Conservation (phyloP, 75 land plant genomes). For the Chamaecyparis obtusa region DNA sequence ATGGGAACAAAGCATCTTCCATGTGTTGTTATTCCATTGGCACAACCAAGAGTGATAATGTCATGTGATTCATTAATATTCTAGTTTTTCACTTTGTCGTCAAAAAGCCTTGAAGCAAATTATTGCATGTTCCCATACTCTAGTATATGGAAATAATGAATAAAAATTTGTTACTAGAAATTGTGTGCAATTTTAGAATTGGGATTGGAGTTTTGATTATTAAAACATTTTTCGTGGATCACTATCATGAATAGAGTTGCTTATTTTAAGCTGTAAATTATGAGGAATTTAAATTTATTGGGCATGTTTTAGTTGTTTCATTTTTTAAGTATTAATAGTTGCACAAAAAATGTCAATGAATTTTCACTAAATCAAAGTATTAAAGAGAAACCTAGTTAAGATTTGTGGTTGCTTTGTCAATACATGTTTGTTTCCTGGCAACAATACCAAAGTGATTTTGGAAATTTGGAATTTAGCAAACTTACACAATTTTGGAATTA, state of each 20-base stretch:
- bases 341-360: background rate
- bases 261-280: background rate
- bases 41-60: slow-evolving; percentile 21
- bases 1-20: slow-evolving; percentile 32
- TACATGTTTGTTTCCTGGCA: background rate
- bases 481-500: slow-evolving; percentile 33
- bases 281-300: background rate
- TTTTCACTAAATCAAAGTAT: background rate
- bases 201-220: background rate
- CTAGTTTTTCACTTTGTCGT: slow-evolving; percentile 62
- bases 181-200: background rate
- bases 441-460: background rate
- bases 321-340: background rate
- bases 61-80: slow-evolving; percentile 51
- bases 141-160: slow-evolving; percentile 22
- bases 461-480: background rate
- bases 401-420: background rate
- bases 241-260: background rate
- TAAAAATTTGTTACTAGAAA: background rate
- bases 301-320: background rate
- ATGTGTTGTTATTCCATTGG: slow-evolving; percentile 25
- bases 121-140: slow-evolving; percentile 45
- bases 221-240: background rate
- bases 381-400: background rate
- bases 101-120: slow-evolving; percentile 53